phyloP scores from a whole-genome alignment of 108 stramenopile genomes.

The Skeletonema potamos region DNA sequence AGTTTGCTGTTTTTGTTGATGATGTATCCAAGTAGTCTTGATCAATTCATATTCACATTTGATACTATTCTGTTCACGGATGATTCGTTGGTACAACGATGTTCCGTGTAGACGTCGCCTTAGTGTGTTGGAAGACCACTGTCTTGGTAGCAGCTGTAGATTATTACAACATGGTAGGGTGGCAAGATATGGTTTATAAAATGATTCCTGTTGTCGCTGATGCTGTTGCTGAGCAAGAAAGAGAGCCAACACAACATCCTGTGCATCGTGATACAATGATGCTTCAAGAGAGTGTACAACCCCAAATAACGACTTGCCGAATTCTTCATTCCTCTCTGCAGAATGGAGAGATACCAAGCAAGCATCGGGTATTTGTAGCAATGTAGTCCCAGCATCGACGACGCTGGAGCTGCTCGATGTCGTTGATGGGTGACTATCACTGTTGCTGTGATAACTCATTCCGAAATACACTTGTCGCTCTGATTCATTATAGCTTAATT shows the following conservation, averaged over 20 bases:
- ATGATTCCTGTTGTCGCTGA: not conserved
- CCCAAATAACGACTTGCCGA: conserved; percentile 31
- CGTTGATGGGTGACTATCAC: not conserved
- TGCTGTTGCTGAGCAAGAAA: conserved; percentile 36
- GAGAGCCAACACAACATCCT: conserved; percentile 48
- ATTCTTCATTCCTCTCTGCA: conserved; percentile 9
- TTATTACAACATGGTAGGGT: conserved; percentile 14
- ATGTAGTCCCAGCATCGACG: conserved; percentile 11
- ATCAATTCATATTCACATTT: conserved; percentile 50
- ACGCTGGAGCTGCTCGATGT: not conserved
- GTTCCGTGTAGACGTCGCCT: conserved; percentile 52
- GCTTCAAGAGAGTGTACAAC: conserved; percentile 25
- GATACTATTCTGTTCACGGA: conserved; percentile 35
- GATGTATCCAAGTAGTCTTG: conserved; percentile 16
- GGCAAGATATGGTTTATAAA: conserved; percentile 23
- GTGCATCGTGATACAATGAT: conserved; percentile 31
- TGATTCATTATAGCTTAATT: conserved; percentile 12
- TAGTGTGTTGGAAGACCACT: conserved; percentile 51
- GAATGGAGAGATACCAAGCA: conserved; percentile 32
- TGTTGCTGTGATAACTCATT: not conserved
- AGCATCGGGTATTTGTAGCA: conserved; percentile 25
- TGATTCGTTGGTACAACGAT: conserved; percentile 43
- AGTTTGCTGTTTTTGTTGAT: not conserved
- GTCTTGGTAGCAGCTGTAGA: conserved; percentile 48
- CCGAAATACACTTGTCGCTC: conserved; percentile 13